Base-by-base conservation (phyloP, 2,329 filamentous ascomycete species). In the Chaetomiaceae sp. region DNA sequence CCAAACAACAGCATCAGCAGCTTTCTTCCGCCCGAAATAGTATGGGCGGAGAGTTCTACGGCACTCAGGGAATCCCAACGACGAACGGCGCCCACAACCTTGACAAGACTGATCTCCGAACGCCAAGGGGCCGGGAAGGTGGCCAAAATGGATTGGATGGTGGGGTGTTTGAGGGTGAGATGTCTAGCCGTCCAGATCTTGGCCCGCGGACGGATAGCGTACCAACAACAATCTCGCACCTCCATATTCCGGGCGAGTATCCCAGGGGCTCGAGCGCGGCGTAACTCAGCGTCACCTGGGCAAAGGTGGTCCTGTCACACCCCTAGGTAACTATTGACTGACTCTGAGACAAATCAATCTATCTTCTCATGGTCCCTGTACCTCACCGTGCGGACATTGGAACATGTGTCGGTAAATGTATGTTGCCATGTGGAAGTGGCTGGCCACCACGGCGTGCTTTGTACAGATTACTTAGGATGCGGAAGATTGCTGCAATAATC, bases 231-330 rank as follows among this genome's bases (percentile, higher is more conserved):
- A 79, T 87, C 39, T 82, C 81, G 48, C 77, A 84, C 61, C 67
- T 89, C 44, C 83, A 86, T 62, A 77, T 89, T 16, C 86, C 86
- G 3, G 86, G 86, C 10, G 76, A 84, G 58, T 89, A 77, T 62
- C 82, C 82, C 8, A 73, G 67, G 56, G 41, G 42, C 2, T 46
- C 51, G 16, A 33, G 19, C 13, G 39, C 40, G 21, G 48, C 49
- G 30, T 53, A 33, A 51, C 5, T 21, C n/a, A n/a, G n/a, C n/a
- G n/a, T n/a, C 23, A n/a, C 16, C 30, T 30, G 40, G 16, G 20
- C n/a, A 37, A 16, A 16, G 17, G 23, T 30, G 23, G 17, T 23
- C n/a, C 25, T 30, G 16, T 25, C 13, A 14, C 20, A 23, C 33
- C 20, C 7, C 21, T 35, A 35, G 3, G 16, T 37, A 30, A 19